phyloP scores from a whole-genome alignment of 352 stramenopile genomes.

The Globisporangium rhizosaccharum region DNA sequence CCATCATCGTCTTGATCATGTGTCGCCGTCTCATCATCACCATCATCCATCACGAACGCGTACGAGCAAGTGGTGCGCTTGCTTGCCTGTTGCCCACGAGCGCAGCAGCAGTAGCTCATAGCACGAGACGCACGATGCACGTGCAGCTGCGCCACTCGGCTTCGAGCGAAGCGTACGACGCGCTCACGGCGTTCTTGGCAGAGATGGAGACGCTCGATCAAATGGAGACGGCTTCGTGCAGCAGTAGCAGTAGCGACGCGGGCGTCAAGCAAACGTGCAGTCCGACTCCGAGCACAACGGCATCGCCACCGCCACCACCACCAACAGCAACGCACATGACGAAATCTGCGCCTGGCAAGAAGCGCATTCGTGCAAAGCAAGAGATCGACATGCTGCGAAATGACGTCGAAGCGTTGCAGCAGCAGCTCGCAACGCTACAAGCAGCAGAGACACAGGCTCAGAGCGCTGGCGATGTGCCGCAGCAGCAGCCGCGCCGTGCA shows the following conservation, averaged over 20 bases:
- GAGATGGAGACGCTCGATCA: slow-evolving; percentile 9
- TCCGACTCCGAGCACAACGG: neutral
- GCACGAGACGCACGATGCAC: neutral
- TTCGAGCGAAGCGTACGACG: slow-evolving; percentile 2
- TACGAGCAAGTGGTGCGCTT: neutral
- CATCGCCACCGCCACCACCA: neutral
- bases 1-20: neutral
- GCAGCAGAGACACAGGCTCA: neutral
- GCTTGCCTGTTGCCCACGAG: no score
- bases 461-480: no score
- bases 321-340: neutral
- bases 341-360: neutral
- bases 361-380: slow-evolving; percentile 4
- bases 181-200: slow-evolving; percentile 7
- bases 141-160: neutral
- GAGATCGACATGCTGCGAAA: slow-evolving; percentile 7
- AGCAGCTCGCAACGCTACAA: slow-evolving; percentile 1
- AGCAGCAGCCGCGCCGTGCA: neutral
- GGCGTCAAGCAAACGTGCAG: neutral
- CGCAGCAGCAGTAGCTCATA: neutral
- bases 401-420: slow-evolving; percentile 1
- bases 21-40: no score
- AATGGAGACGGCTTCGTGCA: neutral
- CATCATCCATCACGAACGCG: neutral
- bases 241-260: neutral